phyloP scores from a whole-genome alignment of 441 rosid genomes.

The Cnidoscolus chayamansa region DNA sequence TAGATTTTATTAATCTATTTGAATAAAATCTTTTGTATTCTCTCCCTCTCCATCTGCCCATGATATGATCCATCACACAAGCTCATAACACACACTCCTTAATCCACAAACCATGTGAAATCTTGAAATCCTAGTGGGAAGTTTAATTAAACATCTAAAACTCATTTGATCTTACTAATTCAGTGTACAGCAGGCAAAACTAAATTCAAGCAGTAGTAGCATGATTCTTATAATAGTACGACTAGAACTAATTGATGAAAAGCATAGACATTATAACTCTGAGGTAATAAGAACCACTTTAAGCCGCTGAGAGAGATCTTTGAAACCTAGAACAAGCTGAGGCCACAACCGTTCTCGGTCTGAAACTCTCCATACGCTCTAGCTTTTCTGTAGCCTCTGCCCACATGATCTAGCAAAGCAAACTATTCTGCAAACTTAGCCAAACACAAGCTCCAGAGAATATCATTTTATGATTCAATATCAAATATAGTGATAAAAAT shows the following conservation, averaged over 20 bases:
- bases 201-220: too few species aligned
- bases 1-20: too few species aligned
- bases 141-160: too few species aligned
- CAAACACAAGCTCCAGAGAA: constrained; percentile 7
- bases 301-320: constrained; percentile 90
- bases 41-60: constrained; percentile 32
- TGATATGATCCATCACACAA: too few species aligned
- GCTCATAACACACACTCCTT: too few species aligned
- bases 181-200: background rate
- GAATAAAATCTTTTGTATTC: too few species aligned
- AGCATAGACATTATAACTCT: background rate
- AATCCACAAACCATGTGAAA: background rate
- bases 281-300: constrained; percentile 45
- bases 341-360: constrained; percentile 97
- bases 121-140: background rate
- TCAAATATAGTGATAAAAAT: background rate
- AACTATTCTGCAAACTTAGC: constrained; percentile 32
- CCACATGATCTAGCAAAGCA: constrained; percentile 84
- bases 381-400: constrained; percentile 93
- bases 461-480: background rate
- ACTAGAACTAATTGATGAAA: too few species aligned
- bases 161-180: too few species aligned
- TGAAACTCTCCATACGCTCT: constrained; percentile 83
- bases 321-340: constrained; percentile 95
- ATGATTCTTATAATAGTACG: background rate